Percentiles rank a stretch among this genome's conserved stretches.
Conservation (phyloP, 257 asterid genomes). For the Coffea canephora region DNA sequence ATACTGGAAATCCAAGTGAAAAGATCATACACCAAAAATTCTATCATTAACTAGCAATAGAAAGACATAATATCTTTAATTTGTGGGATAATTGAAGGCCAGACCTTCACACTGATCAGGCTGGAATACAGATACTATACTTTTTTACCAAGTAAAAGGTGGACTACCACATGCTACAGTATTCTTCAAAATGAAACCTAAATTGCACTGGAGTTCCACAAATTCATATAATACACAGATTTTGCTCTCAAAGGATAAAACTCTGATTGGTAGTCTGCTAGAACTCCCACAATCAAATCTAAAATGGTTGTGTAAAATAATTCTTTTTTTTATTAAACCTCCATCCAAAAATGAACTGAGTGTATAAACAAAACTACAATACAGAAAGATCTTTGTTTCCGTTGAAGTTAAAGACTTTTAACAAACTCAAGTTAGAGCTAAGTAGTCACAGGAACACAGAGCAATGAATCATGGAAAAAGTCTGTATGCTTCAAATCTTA, state of each 20-base stretch:
- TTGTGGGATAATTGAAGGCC: not conserved
- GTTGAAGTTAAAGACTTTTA: not conserved
- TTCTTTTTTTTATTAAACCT: not conserved
- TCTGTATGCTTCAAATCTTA: not conserved
- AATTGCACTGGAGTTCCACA: not conserved
- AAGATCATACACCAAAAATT: not conserved
- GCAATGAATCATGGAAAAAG: not conserved
- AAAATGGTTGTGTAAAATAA: not conserved
- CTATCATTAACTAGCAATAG: not conserved
- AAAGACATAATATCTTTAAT: not conserved
- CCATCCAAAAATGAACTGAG: not conserved
- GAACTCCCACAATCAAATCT: not conserved
- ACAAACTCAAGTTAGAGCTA: not conserved
- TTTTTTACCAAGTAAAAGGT: not conserved
- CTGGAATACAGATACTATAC: too few species aligned
- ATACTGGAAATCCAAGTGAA: conserved; percentile 1
- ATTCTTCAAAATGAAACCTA: not conserved
- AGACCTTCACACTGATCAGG: not conserved
- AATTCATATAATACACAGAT: not conserved
- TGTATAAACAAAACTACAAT: not conserved
- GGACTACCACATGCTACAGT: not conserved
- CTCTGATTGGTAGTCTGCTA: not conserved
- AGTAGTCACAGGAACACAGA: not conserved
- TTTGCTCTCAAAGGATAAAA: not conserved
- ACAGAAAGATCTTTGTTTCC: not conserved